Evolutionary conservation across 352 stramenopile species (phyloP).

Genomic region (Phytophthora brassicae): DNA sequence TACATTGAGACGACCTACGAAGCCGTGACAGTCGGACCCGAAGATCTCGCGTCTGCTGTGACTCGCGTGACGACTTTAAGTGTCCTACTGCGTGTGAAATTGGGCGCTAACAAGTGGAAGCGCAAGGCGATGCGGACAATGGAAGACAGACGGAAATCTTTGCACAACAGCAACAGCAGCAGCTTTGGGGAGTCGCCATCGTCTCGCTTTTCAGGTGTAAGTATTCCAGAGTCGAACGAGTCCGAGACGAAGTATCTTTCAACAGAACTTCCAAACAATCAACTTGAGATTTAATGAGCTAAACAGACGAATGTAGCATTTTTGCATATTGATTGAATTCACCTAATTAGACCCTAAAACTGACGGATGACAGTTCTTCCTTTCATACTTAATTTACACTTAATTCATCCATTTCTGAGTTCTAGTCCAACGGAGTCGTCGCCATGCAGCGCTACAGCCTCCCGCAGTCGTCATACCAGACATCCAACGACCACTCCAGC

Average conservation of each 20-base stretch:
- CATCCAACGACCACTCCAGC: constrained; percentile 21
- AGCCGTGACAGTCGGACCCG: constrained; percentile 52
- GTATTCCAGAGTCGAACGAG: constrained; percentile 29
- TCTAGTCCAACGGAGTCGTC: constrained; percentile 6
- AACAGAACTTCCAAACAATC: constrained; percentile 30
- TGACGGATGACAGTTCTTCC: constrained; percentile 12
- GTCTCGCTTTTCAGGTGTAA: constrained; percentile 25
- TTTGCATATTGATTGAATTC: constrained; percentile 1
- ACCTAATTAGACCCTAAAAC: constrained; percentile 4
- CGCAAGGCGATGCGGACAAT: constrained; percentile 66
- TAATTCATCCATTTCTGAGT: constrained; percentile 15
- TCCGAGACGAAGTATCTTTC: constrained; percentile 21
- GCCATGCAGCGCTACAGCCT: constrained; percentile 30
- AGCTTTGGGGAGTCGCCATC: constrained; percentile 25
- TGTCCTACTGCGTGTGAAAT: constrained; percentile 75
- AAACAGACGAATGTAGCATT: constrained; percentile 7
- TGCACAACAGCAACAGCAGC: constrained; percentile 28
- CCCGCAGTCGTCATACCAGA: constrained; percentile 22
- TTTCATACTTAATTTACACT: constrained; percentile 23
- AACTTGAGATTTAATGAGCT: constrained; percentile 46
- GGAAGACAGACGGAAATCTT: constrained; percentile 42
- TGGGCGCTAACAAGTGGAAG: constrained; percentile 80
- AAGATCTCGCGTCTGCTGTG: constrained; percentile 69
- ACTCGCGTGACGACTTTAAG: constrained; percentile 76
- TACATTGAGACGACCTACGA: constrained; percentile 60